These are phyloP conservation scores for Aspergillus aculeatinus DNA, from an alignment of 2,329 filamentous ascomycete genomes.

Conservation along the genomic window DNA sequence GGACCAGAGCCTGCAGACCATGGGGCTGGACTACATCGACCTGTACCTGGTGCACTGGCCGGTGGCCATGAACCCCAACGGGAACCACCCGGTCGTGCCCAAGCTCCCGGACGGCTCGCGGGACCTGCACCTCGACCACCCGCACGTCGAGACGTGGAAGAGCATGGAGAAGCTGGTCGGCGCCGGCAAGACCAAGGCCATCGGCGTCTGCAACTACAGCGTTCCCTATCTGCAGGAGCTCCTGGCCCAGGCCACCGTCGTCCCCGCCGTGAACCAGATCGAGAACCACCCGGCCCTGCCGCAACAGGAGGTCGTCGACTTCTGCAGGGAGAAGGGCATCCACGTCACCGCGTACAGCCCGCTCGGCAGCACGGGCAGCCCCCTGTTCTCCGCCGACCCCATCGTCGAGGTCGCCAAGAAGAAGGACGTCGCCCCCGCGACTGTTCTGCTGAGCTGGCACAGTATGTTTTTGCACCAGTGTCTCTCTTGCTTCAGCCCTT, in stretches of 20 bases:
- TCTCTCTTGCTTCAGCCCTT: too few relatives aligned
- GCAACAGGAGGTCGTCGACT: conserved; percentile 54
- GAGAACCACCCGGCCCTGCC: conserved; percentile 73
- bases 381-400: conserved; percentile 42
- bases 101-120: conserved; percentile 70
- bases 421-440: conserved; percentile 39
- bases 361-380: conserved; percentile 44
- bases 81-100: conserved; percentile 58
- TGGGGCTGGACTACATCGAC: conserved; percentile 80
- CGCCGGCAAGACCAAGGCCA: conserved; percentile 55
- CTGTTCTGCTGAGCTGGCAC: conserved; percentile 47
- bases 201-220: conserved; percentile 62
- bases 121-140: conserved; percentile 68
- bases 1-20: conserved; percentile 68
- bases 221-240: conserved; percentile 55
- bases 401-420: conserved; percentile 44
- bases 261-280: conserved; percentile 75
- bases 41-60: conserved; percentile 84
- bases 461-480: conserved; percentile 26
- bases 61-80: conserved; percentile 72
- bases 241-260: conserved; percentile 57
- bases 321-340: conserved; percentile 52
- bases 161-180: conserved; percentile 61
- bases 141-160: conserved; percentile 75
- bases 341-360: conserved; percentile 54